Conservation (phyloP, 805 yeast species). For the Zygosaccharomyces pseudorouxii region DNA sequence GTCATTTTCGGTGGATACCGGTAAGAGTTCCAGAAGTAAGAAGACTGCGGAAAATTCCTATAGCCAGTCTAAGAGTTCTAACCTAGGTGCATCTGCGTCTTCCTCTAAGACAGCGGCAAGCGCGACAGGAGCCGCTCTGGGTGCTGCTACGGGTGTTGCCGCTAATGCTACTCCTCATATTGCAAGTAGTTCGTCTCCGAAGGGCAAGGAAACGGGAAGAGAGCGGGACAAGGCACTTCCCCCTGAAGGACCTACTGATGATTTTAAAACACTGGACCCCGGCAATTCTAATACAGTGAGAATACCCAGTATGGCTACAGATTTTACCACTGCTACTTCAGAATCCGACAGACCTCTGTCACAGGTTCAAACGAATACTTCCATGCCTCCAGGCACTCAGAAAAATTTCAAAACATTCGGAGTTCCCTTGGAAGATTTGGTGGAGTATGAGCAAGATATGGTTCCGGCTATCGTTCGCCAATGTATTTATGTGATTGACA, state of each 20-base stretch:
- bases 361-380: conserved; percentile 30
- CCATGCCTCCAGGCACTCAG: conserved; percentile 38
- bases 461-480: conserved; percentile 88
- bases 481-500: conserved; percentile 82
- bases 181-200: conserved; percentile 1
- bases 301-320: conserved; percentile 27
- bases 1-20: conserved; percentile 29
- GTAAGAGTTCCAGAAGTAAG: conserved; percentile 32
- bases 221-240: not conserved
- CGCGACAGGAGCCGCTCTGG: conserved; percentile 1
- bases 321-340: conserved; percentile 20
- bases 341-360: conserved; percentile 33
- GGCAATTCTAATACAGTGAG: conserved; percentile 21
- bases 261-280: conserved; percentile 29
- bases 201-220: conserved; percentile 2
- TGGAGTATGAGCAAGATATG: conserved; percentile 80
- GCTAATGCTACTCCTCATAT: conserved; percentile 11
- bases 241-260: not conserved
- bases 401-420: conserved; percentile 63
- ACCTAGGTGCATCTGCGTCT: conserved; percentile 9
- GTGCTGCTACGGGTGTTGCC: conserved; percentile 5
- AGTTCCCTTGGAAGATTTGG: conserved; percentile 68
- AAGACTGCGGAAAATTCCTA: conserved; percentile 36
- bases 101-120: conserved; percentile 7
- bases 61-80: conserved; percentile 12